Evolutionary conservation across 176 grass and related monocot species (phyloP), one percentile per base, ranked within the genome.

Genomic region (Eremochloa ophiuroides): DNA sequence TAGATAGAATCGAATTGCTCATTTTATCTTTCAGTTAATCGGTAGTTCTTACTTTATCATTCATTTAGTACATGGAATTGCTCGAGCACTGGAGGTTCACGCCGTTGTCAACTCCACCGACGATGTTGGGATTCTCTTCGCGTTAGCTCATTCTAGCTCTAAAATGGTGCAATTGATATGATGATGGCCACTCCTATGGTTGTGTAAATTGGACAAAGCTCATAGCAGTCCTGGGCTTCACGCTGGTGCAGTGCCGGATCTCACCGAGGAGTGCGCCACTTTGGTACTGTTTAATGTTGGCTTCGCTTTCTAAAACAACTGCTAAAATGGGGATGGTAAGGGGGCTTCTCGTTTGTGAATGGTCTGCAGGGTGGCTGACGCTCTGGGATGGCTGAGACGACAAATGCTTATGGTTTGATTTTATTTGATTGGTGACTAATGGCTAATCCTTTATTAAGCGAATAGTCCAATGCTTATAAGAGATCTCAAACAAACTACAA

Each of bases 21-120:
- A n/a, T n/a, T n/a, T n/a, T n/a, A n/a, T n/a, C n/a, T n/a, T n/a
- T n/a, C n/a, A n/a, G n/a, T n/a, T n/a, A n/a, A n/a, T n/a, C n/a
- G 4, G 28, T 47, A 47, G 18, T 47, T 48, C n/a, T 66, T n/a
- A 68, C 20, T 33, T 4, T 6, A 35, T 35, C 16, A 20, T 33
- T 34, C 30, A 65, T 3, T 38, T 33, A 2, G 4, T 4, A 2
- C 33, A 4, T 33, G 33, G 33, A 33, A 33, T 4, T n/a, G n/a
- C 33, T 33, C 33, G 4, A 33, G 33, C 4, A 33, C 88, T 98
- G 15, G 90, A 98, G 78, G 92, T 94, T 38, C 92, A 98, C 63
- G 92, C 95, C 22, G 92, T 98, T 15, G 95, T 98, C 75, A 98
- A 98, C 55, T 98, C 90, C 59, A 98, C 92, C 25, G 94, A 98